Base-by-base conservation (phyloP, 2,329 filamentous ascomycete species). In the Penicillium sp. region DNA sequence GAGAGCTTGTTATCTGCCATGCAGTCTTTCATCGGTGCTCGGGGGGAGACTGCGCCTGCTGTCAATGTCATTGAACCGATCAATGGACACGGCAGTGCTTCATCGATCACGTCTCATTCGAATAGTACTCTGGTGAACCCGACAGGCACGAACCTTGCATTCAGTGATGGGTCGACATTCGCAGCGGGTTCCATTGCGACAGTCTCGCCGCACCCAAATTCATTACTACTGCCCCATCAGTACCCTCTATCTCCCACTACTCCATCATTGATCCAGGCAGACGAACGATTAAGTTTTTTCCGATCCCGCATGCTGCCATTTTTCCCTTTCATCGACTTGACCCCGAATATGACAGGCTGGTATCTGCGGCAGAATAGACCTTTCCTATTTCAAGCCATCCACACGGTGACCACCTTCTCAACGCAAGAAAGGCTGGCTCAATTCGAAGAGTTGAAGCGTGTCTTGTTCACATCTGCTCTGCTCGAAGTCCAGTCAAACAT, bases 371-470 rank as follows among this genome's bases (percentile, higher is more conserved):
- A 63, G 29, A 57, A 66, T 21, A 56, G 67, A 33, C 72, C 72
- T 1, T 61, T 72, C 38, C 49, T 75, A 18, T 60, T 72, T n/a
- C 68, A 66, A 23, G 70, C 73, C 18, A 74, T 75, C 45, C 16
- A 65, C 28, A 66, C 66, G 1, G 70, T 74, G 1, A 65, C 67
- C 6, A 62, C 66, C 2, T 64, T 66, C 39, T 69, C 70, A 7
- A 66, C 63, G 5, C 56, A 64, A 41, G 52, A 64, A 49, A 68
- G 62, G 49, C 33, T 66, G 4, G 28, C 26, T 33, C 65, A 64
- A 34, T 58, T 56, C 3, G 65, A 67, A 21, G 62, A 70, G 38
- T 58, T 75, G 34, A 72, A 72, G 50, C 62, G 31, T 9, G 24
- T 60, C 2, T n/a, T 75, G 6, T 65, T 60, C 21, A 61, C 62